Percentiles rank a stretch among this genome's conserved stretches.
These are phyloP conservation scores for Tetragonia tetragonoides DNA, from an alignment of 148 eudicot genomes.

Conservation along the genomic window DNA sequence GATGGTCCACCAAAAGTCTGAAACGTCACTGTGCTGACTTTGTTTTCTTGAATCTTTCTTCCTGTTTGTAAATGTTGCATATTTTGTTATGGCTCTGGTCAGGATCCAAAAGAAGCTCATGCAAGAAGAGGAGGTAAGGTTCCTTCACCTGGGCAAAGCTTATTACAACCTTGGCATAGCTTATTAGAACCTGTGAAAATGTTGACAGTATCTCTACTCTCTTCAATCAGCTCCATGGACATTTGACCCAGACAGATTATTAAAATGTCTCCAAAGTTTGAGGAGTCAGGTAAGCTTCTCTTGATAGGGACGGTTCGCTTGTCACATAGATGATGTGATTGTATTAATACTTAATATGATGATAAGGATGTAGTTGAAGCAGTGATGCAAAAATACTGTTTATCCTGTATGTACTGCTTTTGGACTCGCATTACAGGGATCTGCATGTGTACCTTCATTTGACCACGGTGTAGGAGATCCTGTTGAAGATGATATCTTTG, in stretches of 20 bases:
- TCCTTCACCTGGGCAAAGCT: conserved; percentile 15
- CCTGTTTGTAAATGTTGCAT: not conserved
- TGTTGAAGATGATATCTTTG: conserved; percentile 86
- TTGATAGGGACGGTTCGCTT: not conserved
- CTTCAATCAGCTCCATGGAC: conserved; percentile 95
- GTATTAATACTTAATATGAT: not conserved
- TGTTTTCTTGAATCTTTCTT: not conserved
- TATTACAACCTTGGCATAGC: conserved; percentile 12
- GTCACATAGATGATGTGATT: not conserved
- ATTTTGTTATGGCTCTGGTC: conserved; percentile 18
- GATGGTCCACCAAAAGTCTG: not conserved
- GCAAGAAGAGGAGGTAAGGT: conserved; percentile 97
- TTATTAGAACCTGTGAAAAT: conserved; percentile 14
- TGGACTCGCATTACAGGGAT: conserved; percentile 51
- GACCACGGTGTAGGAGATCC: conserved; percentile 99
- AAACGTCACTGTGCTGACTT: not conserved
- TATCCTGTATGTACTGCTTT: not conserved
- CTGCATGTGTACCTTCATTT: conserved; percentile 89
- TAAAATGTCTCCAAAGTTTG: conserved; percentile 71
- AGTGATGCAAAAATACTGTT: not conserved
- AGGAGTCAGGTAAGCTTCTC: conserved; percentile 53
- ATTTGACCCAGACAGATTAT: conserved; percentile 68
- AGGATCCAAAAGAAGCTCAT: conserved; percentile 97
- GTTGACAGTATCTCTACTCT: conserved; percentile 24
- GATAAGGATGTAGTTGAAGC: not conserved